Evolutionary conservation across 371 early-diverging fungal species (phyloP).

Genomic region (Mortierella sp.): DNA sequence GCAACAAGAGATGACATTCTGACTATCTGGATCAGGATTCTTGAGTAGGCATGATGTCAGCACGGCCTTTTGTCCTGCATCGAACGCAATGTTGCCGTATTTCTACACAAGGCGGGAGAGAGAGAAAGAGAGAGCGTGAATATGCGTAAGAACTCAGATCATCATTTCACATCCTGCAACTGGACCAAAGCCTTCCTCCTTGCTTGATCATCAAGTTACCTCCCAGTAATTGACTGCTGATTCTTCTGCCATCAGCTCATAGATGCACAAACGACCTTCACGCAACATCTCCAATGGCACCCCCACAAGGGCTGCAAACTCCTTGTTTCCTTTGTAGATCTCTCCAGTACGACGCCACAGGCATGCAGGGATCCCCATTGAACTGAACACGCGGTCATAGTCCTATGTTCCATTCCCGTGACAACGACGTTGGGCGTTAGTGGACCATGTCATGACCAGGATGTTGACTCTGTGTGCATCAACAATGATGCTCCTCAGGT

Average conservation of each 20-base stretch:
- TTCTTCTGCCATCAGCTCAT: constrained; percentile 93
- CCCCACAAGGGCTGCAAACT: constrained; percentile 90
- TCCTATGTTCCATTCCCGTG: constrained; percentile 63
- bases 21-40: constrained; percentile 64
- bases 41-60: constrained; percentile 85
- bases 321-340: constrained; percentile 93
- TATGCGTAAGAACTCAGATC: not conserved
- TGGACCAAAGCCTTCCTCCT: too few relatives aligned
- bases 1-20: constrained; percentile 79
- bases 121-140: constrained; percentile 10
- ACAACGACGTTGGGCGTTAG: too few relatives aligned
- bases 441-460: too few relatives aligned
- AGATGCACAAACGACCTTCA: constrained; percentile 86
- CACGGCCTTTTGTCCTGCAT: constrained; percentile 94
- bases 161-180: too few relatives aligned
- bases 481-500: not conserved
- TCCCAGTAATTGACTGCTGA: constrained; percentile 92
- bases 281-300: constrained; percentile 78
- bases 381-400: constrained; percentile 91
- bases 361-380: constrained; percentile 95
- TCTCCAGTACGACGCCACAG: constrained; percentile 96
- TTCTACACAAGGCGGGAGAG: constrained; percentile 63
- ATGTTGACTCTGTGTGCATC: constrained; percentile 3
- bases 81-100: constrained; percentile 95
- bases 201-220: too few relatives aligned